Evolutionary conservation across 176 grass and related monocot species (phyloP), one percentile per base, ranked within the genome.

Genomic region (Rhipidocladum racemiflorum): DNA sequence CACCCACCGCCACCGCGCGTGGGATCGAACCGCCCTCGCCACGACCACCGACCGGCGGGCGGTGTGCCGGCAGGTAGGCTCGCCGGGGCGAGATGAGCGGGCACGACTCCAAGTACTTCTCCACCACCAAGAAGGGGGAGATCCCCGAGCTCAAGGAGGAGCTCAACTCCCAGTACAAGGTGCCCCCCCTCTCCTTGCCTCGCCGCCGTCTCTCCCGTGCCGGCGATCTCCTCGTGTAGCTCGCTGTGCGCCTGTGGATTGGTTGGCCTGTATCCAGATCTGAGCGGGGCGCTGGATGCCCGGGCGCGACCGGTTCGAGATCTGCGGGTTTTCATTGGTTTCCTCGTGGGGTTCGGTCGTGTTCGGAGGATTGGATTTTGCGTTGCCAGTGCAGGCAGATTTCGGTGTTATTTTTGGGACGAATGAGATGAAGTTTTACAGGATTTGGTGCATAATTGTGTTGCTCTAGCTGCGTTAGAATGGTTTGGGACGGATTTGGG

Each of bases 101-200:
- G 34, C 97, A 99, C 87, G 97, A 99, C 64, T 99, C 96, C 35
- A 99, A 99, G 83, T 99, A 99, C 89, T 99, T 99, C 91, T 99
- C 97, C 28, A 99, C 97, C 86, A 99, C 97, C 84, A 99, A 99
- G 77, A 99, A 99, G 93, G 97, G 96, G 61, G 97, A 99, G 91
- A 99, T 99, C 85, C 97, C 92, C 66, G 92, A 99, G 85, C 93
- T 99, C 80, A 99, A 99, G 89, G 97, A 99, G 88, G 97, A 99
- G 91, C 97, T 99, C 87, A 99, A 99, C 91, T 99, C 97, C 84
- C 97, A 99, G 85, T 99, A 96, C 89, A 99, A 99, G 97, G 97
- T 96, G 25, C 39, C 24, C 40, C 40, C 20, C 14, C 44, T 38
- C 3, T 21, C 43, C 39, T 20, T 5, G 13, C 38, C 55, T 43